These are phyloP conservation scores for Phytophthora multivora DNA, from an alignment of 352 stramenopile genomes.

Conservation along the genomic window DNA sequence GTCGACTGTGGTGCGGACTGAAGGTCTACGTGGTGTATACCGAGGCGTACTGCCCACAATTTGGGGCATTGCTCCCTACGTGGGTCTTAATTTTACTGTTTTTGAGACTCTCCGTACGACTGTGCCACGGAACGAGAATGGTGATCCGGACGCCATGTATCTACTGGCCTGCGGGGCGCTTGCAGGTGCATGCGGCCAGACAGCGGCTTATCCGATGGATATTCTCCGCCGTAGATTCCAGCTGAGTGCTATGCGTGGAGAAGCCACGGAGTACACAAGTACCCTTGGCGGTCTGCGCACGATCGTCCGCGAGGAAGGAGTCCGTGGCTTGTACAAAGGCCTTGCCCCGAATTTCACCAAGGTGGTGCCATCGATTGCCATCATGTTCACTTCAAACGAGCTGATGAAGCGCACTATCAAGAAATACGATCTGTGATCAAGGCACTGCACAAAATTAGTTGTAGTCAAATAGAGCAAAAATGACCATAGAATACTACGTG, in stretches of 20 bases:
- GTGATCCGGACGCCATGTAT: conserved; percentile 58
- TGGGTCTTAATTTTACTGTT: conserved; percentile 79
- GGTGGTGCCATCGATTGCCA: conserved; percentile 78
- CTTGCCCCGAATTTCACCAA: conserved; percentile 76
- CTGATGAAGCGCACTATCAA: conserved; percentile 56
- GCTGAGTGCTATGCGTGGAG: conserved; percentile 48
- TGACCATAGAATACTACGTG: conserved; percentile 26
- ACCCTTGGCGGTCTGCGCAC: conserved; percentile 50
- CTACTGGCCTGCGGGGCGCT: conserved; percentile 64
- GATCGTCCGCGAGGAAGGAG: conserved; percentile 59
- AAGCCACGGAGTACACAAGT: conserved; percentile 46
- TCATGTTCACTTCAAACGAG: conserved; percentile 86
- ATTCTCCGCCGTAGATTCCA: conserved; percentile 79
- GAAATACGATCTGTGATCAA: conserved; percentile 28
- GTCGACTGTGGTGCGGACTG: conserved; percentile 49
- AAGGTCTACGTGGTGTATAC: conserved; percentile 68
- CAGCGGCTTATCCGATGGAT: conserved; percentile 77
- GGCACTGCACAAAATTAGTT: not conserved
- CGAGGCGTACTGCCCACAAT: conserved; percentile 64
- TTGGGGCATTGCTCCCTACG: conserved; percentile 74
- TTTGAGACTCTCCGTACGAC: conserved; percentile 65
- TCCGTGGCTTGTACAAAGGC: conserved; percentile 71
- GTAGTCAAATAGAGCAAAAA: conserved; percentile 25
- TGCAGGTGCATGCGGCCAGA: conserved; percentile 73
- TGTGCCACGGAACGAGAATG: conserved; percentile 48